Evolutionary conservation across 164 flowering plant species (phyloP).

Genomic region (Warburgia ugandensis): DNA sequence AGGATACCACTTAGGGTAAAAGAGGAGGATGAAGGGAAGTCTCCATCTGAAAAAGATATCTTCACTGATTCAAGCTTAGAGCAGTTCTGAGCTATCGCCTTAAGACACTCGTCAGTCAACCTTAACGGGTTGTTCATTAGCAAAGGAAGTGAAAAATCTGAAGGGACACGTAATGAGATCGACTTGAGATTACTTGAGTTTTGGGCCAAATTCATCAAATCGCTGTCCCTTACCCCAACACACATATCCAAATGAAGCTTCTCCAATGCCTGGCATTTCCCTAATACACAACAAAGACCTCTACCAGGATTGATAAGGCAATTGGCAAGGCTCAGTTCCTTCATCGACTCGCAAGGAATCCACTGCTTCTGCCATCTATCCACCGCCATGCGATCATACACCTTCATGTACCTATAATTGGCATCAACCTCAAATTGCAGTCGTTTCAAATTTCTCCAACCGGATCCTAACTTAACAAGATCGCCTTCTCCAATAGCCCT

Average conservation of each 20-base stretch:
- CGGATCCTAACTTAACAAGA: conserved; percentile 53
- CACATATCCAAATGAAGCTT: conserved; percentile 81
- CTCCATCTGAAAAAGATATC: conserved; percentile 70
- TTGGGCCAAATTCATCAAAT: conserved; percentile 48
- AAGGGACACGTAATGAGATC: conserved; percentile 58
- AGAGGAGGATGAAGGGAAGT: conserved; percentile 62
- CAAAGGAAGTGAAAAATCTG: conserved; percentile 53
- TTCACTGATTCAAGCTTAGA: conserved; percentile 52
- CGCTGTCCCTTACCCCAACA: conserved; percentile 63
- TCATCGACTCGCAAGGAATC: conserved; percentile 60
- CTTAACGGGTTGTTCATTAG: conserved; percentile 41
- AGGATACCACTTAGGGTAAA: conserved; percentile 60
- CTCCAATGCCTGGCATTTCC: conserved; percentile 58
- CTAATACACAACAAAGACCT: conserved; percentile 68
- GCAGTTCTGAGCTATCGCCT: conserved; percentile 58
- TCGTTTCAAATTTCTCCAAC: conserved; percentile 56
- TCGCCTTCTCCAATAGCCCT: conserved; percentile 83
- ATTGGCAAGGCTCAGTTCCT: conserved; percentile 64
- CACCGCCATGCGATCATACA: conserved; percentile 48
- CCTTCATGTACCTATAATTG: conserved; percentile 68
- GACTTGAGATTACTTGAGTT: conserved; percentile 50
- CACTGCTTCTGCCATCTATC: conserved; percentile 64
- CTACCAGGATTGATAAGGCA: conserved; percentile 68
- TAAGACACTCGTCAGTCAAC: conserved; percentile 63
- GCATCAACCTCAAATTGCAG: conserved; percentile 74